phyloP scores from a whole-genome alignment of 2,329 filamentous ascomycete genomes.

The Parastagonospora nodorum region DNA sequence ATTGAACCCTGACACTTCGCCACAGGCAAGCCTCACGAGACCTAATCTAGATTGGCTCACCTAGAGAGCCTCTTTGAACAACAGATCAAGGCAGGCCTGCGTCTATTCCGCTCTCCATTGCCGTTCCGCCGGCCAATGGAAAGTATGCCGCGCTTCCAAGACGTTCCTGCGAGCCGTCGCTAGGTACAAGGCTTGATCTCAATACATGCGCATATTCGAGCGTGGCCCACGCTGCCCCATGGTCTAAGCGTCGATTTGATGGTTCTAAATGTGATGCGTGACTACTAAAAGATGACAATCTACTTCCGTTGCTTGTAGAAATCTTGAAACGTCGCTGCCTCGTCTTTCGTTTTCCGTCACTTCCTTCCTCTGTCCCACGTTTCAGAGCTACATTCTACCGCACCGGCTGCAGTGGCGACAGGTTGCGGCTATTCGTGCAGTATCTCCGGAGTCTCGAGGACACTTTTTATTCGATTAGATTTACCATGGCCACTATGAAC shows the following conservation, averaged over 20 bases:
- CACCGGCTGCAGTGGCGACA: slow-evolving; percentile 26
- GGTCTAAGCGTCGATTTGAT: slow-evolving; percentile 36
- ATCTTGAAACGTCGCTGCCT: slow-evolving; percentile 15
- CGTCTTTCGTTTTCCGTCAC: slow-evolving; percentile 10
- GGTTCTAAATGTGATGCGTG: slow-evolving; percentile 20
- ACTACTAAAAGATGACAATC: slow-evolving; percentile 47
- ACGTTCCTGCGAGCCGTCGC: slow-evolving; percentile 37
- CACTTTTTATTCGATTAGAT: slow-evolving; percentile 22
- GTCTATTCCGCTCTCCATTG: slow-evolving; percentile 41
- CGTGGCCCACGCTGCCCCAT: slow-evolving; percentile 27
- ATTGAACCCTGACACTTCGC: slow-evolving; percentile 27
- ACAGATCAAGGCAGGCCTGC: slow-evolving; percentile 30
- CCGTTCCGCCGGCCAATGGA: slow-evolving; percentile 39
- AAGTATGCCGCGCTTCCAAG: slow-evolving; percentile 30
- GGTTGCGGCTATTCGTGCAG: slow-evolving; percentile 31
- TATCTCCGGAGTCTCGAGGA: slow-evolving; percentile 22
- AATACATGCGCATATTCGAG: slow-evolving; percentile 47
- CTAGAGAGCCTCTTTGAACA: slow-evolving; percentile 29
- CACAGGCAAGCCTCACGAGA: slow-evolving; percentile 30
- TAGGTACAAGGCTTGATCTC: slow-evolving; percentile 44
- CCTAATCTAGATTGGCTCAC: slow-evolving; percentile 38
- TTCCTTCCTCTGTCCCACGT: slow-evolving; percentile 9
- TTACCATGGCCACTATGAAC: slow-evolving; percentile 40
- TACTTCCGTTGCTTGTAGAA: slow-evolving; percentile 29
- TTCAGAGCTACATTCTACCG: slow-evolving; percentile 2